Base-by-base conservation (phyloP, 176 grass and related monocot genomes). In the Oryza glumipatula region DNA sequence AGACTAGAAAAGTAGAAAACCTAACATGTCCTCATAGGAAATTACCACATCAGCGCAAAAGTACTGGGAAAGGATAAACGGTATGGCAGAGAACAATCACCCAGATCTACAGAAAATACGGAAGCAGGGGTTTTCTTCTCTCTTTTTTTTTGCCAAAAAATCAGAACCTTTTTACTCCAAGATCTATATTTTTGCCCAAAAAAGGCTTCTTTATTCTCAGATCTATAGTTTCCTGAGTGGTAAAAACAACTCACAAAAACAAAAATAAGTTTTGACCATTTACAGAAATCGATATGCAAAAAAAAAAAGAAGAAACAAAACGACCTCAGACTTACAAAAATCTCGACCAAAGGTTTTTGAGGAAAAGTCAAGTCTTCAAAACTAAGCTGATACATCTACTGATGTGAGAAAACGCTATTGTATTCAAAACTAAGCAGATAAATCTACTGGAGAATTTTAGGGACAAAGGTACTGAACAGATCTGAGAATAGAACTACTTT, bases 101-200 rank as follows among this genome's bases (percentile, higher is more conserved):
- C 52, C 52, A 72, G 39, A 79, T 85, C 39, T 72, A 78, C 36
- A 19, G 77, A 78, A 23, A 56, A 11, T 24, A 48, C 56, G 19
- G 4, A 71, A 17, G 13, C 52, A 61, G 17, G 17, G 16, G 19
- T 38, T 8, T 32, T 32, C 30, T 32, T 32, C 30, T 32, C 30
- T 32, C 30, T 32, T 32, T 32, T 36, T 63, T 72, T 39, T 39
- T 15, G 33, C 26, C 2, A 9, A 36, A 54, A 19, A 6, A 33
- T 3, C 38, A 5, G 6, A 19, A 11, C 15, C 30, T 36, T 38
- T n/a, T n/a, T 2, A 26, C 13, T 11, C 1, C 17, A 48, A 80
- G 48, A 88, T 88, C 58, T 9, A 32, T 7, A 12, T 9, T 3
- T 6, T 61, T 72, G 51, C 3, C 9, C 28, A 26, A 56, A 45